Base-by-base conservation (phyloP, 148 eudicot species). In the Pharnaceum exiguum region DNA sequence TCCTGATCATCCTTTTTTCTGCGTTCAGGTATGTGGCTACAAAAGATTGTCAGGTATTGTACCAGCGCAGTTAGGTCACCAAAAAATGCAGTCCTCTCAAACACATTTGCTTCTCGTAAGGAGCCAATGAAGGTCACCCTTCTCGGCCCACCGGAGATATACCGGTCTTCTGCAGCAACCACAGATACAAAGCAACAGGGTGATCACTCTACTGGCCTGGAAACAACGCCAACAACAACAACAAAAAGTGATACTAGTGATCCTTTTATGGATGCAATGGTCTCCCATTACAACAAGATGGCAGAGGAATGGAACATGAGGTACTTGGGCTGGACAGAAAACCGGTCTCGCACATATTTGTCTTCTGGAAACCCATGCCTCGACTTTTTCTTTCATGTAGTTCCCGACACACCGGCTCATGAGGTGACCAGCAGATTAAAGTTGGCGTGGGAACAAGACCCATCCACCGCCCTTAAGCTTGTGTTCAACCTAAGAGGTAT, bases 291-390 rank as follows among this genome's bases (percentile, higher is more conserved):
- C 62, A 57, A 28, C 54, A 50, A n/a, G n/a, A n/a, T n/a, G n/a
- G n/a, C n/a, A n/a, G n/a, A n/a, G n/a, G n/a, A n/a, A n/a, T n/a
- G n/a, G n/a, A n/a, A n/a, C n/a, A 35, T 36, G 16, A 4, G 1
- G 19, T 3, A n/a, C n/a, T 43, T 39, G 60, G 68, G 60, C 22
- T 27, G 16, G 26, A 53, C 68, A 17, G 60, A 53, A 3, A 63
- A 63, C 25, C 0, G 17, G 18, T 63, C 65, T 21, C 68, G 40
- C 4, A 63, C 68, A 12, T 63, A 42, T 23, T 17, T 53, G 19
- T 45, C 68, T 7, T 33, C 54, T 12, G 60, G 60, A 10, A 43
- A 63, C 36, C 52, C 68, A 10, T 63, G 68, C 44, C 68, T 63
- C 3, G 68, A 63, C 15, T 53, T 40, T 24, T 63, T 60, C 42